Percentiles rank a stretch among this genome's conserved stretches.
Conservation (phyloP, 441 rosid species). For the Aquilaria agallochum region DNA sequence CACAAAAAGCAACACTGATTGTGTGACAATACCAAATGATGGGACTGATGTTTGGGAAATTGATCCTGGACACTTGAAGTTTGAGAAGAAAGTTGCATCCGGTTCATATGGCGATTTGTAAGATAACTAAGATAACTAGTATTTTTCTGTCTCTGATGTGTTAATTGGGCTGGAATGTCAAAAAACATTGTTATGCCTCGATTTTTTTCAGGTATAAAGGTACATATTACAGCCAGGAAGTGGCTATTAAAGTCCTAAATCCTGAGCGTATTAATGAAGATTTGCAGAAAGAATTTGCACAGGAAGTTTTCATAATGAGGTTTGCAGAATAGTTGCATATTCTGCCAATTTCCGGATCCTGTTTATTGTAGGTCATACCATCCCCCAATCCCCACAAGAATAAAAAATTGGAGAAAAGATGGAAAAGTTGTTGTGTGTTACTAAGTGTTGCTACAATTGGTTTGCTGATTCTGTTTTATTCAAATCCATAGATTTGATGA, state of each 20-base stretch:
- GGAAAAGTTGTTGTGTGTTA: too few species aligned
- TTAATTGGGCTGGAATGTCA: neutral
- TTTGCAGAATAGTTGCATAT: constrained; percentile 15
- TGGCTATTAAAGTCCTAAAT: constrained; percentile 73
- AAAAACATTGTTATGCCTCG: neutral
- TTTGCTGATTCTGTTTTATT: too few species aligned
- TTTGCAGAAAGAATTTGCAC: constrained; percentile 68
- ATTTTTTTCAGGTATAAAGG: constrained; percentile 55
- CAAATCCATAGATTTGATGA: too few species aligned
- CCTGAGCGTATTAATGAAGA: constrained; percentile 62
- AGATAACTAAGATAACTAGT: constrained; percentile 23
- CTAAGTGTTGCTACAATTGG: too few species aligned
- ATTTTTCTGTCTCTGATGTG: constrained; percentile 8
- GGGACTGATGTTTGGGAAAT: constrained; percentile 83
- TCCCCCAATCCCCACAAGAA: too few species aligned
- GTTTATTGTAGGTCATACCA: too few species aligned
- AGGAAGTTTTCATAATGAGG: constrained; percentile 80
- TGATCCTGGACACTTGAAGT: constrained; percentile 43
- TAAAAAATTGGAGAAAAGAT: too few species aligned
- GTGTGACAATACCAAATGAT: constrained; percentile 63
- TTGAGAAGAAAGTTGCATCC: constrained; percentile 61
- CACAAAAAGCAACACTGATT: constrained; percentile 30
- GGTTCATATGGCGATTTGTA: constrained; percentile 77
- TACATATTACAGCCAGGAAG: constrained; percentile 69
- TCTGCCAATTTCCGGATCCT: too few species aligned